Evolutionary conservation across 768 basidiomycete genomes (phyloP), one percentile per base, ranked within the genome.

Genomic region (Phaffia tasmanica): DNA sequence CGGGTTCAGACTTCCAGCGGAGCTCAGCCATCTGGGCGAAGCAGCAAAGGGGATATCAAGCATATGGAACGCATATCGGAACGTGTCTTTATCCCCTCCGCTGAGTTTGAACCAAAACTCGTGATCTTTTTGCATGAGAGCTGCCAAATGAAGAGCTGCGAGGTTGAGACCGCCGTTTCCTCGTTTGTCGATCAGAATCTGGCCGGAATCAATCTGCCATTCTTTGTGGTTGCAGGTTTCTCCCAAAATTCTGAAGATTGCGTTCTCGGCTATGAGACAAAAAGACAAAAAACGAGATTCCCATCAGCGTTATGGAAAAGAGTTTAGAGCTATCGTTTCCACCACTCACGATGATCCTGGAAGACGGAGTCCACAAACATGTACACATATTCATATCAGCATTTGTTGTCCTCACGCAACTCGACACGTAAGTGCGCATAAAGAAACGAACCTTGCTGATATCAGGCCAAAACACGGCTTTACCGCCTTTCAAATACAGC

Each of bases 401-500:
- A 11, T 11, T 4, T 11, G 4, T 11, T 42, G 6, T 42, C 35
- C 11, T 42, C 11, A 4, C 35, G n/a, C n/a, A n/a, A n/a, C n/a
- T n/a, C n/a, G n/a, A n/a, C 35, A 42, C 35, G 11, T 42, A 11
- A 42, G 35, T 11, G 4, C 70, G 29, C 0, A 72, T 73, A 42
- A 42, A 42, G 11, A 42, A 67, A 54, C 77, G 74, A 64, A 79
- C 79, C 64, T 78, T 79, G 53, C 75, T 77, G 48, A 78, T 69
- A 69, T 80, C 79, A 3, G 79, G 78, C 79, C 79, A 80, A 68
- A 79, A 78, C 27, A 76, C 79, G 1, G 75, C 74, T 27, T 65
- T 57, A 30, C 72, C 65, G 5, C 75, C 76, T 30, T 72, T 61
- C 19, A 54, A 63, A 70, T 78, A 79, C 7, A 70, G 32, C 1